These are phyloP conservation scores for Fragilariopsis cylindrus DNA, from an alignment of 108 stramenopile genomes.

Conservation along the genomic window DNA sequence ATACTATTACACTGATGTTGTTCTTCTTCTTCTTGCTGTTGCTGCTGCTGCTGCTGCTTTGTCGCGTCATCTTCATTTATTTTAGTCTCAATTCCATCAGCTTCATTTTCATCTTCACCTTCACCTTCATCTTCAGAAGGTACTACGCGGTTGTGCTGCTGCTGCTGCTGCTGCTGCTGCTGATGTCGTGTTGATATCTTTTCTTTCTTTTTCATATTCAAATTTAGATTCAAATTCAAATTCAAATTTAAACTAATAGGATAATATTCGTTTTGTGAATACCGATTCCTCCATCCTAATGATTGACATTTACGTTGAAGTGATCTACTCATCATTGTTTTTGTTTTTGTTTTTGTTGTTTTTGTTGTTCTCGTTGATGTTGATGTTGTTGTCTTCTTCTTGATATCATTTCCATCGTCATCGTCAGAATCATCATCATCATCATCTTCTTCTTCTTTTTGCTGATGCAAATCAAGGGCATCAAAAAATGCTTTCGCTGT, in stretches of 20 bases:
- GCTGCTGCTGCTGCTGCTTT: no score
- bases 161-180: no score
- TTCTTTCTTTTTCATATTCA: no score
- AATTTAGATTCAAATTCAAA: no score
- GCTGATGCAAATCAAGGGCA: constrained; percentile 44
- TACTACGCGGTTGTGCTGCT: no score
- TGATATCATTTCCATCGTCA: not conserved
- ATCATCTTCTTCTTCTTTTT: not conserved
- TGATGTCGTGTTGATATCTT: no score
- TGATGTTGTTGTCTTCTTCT: not conserved
- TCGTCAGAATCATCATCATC: not conserved
- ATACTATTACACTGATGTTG: no score
- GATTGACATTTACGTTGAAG: constrained; percentile 30
- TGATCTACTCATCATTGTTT: constrained; percentile 22
- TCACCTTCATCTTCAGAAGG: no score
- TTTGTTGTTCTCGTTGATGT: not conserved
- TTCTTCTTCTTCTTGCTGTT: no score
- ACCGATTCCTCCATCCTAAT: constrained; percentile 78
- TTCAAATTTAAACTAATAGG: constrained; percentile 25
- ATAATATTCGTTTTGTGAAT: constrained; percentile 63
- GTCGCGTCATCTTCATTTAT: no score
- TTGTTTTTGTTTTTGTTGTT: not conserved
- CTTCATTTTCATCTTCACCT: no score
- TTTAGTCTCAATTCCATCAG: no score
- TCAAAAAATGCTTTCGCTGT: constrained; percentile 67